Conservation (phyloP, 2,329 filamentous ascomycete genomes). For the Hawksworthiomyces lignivorus region DNA sequence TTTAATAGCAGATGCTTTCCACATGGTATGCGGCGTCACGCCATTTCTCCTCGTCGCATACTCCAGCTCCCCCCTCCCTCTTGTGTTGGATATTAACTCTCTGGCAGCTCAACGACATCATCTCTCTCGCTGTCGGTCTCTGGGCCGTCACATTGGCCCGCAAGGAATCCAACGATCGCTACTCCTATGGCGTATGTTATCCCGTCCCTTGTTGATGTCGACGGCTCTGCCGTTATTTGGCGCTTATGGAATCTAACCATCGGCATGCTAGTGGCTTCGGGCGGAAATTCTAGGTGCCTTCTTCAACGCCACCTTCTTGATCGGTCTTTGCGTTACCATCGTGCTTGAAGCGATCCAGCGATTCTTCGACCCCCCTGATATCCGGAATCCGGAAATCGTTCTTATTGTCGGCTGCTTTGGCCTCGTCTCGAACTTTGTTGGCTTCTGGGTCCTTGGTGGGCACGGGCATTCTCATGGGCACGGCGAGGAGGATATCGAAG, state of each 20-base stretch:
- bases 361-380: conserved; percentile 83
- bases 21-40: conserved; percentile 63
- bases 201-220: background rate
- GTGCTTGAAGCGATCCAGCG: conserved; percentile 90
- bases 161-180: conserved; percentile 78
- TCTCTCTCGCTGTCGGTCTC: conserved; percentile 83
- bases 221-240: too few relatives aligned
- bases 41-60: background rate
- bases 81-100: too few relatives aligned
- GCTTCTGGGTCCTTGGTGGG: conserved; percentile 85
- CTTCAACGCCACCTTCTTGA: conserved; percentile 95
- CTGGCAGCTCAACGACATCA: conserved; percentile 82
- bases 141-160: conserved; percentile 92
- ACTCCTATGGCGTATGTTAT: conserved; percentile 78
- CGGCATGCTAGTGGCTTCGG: conserved; percentile 98
- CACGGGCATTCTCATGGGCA: conserved; percentile 76
- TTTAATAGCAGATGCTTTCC: conserved; percentile 92
- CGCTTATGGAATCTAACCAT: too few relatives aligned
- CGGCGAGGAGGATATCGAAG: conserved; percentile 35
- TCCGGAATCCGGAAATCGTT: conserved; percentile 77
- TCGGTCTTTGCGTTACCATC: conserved; percentile 92
- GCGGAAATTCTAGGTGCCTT: conserved; percentile 94
- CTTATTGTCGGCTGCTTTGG: conserved; percentile 83
- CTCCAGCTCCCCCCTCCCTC: background rate
- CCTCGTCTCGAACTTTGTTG: conserved; percentile 79